phyloP scores from a whole-genome alignment of 352 stramenopile species.

The Phytophthora sojae region DNA sequence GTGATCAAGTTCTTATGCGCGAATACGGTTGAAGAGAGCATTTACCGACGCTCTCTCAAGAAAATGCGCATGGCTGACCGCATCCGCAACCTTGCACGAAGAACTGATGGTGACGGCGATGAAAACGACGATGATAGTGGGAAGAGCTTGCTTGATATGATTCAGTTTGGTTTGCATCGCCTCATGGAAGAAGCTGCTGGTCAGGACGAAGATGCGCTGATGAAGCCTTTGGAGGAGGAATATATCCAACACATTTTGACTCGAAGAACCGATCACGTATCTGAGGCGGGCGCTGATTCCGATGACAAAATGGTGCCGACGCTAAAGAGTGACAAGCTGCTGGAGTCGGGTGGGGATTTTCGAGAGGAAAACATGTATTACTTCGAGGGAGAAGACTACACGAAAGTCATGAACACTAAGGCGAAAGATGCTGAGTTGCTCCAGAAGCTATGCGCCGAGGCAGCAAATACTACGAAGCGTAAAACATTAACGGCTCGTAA shows the following conservation, averaged over 20 bases:
- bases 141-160: conserved; percentile 67
- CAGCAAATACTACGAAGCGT: conserved; percentile 30
- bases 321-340: conserved; percentile 56
- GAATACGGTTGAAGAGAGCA: conserved; percentile 83
- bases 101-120: conserved; percentile 30
- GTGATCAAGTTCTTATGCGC: conserved; percentile 82
- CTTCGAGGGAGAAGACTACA: conserved; percentile 83
- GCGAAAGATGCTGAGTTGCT: conserved; percentile 53
- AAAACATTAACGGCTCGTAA: conserved; percentile 40
- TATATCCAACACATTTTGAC: conserved; percentile 65
- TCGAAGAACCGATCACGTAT: conserved; percentile 23
- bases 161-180: conserved; percentile 81
- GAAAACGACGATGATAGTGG: conserved; percentile 48
- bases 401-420: conserved; percentile 44
- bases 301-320: conserved; percentile 12
- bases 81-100: conserved; percentile 71
- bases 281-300: conserved; percentile 1
- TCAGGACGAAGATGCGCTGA: conserved; percentile 40
- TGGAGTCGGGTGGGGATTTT: conserved; percentile 65
- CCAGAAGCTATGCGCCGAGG: conserved; percentile 41
- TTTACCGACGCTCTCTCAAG: conserved; percentile 71
- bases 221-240: conserved; percentile 61
- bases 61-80: conserved; percentile 82
- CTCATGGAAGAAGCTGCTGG: conserved; percentile 53
- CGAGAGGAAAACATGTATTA: conserved; percentile 88